A percentile compares a stretch with the other conserved stretches of the same genome.
These are phyloP conservation scores for Chrysophaeum taylorii DNA, from an alignment of 352 stramenopile species.

Conservation along the genomic window DNA sequence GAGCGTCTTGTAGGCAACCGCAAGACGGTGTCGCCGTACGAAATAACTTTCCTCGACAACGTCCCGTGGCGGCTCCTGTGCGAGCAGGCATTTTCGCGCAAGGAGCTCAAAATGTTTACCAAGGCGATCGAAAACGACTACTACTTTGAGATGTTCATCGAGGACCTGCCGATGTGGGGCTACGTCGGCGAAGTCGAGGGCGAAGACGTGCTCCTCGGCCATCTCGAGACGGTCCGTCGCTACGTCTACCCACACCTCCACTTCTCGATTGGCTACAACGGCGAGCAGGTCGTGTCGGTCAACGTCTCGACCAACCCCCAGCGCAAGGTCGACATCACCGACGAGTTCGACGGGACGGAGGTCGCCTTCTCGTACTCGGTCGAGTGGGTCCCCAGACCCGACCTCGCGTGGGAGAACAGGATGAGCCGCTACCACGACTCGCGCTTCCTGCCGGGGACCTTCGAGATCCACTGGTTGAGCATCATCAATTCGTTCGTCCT, in stretches of 20 bases:
- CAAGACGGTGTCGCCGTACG: conserved; percentile 64
- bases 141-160: conserved; percentile 96
- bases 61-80: conserved; percentile 70
- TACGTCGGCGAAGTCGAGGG: conserved; percentile 79
- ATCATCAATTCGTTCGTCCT: conserved; percentile 97
- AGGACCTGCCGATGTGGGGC: conserved; percentile 89
- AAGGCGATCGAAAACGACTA: conserved; percentile 93
- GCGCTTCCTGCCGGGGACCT: conserved; percentile 54
- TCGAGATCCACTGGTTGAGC: conserved; percentile 91
- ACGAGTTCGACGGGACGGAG: conserved; percentile 39
- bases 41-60: conserved; percentile 53
- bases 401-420: conserved; percentile 71
- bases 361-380: conserved; percentile 89
- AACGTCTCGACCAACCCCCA: conserved; percentile 55
- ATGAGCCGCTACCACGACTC: conserved; percentile 62
- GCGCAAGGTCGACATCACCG: conserved; percentile 52
- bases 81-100: conserved; percentile 56
- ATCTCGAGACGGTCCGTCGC: conserved; percentile 50
- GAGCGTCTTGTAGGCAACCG: conserved; percentile 89
- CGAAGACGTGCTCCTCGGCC: conserved; percentile 49
- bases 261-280: conserved; percentile 85
- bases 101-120: conserved; percentile 74
- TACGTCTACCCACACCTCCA: conserved; percentile 91
- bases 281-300: conserved; percentile 66
- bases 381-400: conserved; percentile 70